Percentiles rank a stretch among this genome's conserved stretches.
These are phyloP conservation scores for Fusarium concolor DNA, from an alignment of 2,329 filamentous ascomycete genomes.

Conservation along the genomic window DNA sequence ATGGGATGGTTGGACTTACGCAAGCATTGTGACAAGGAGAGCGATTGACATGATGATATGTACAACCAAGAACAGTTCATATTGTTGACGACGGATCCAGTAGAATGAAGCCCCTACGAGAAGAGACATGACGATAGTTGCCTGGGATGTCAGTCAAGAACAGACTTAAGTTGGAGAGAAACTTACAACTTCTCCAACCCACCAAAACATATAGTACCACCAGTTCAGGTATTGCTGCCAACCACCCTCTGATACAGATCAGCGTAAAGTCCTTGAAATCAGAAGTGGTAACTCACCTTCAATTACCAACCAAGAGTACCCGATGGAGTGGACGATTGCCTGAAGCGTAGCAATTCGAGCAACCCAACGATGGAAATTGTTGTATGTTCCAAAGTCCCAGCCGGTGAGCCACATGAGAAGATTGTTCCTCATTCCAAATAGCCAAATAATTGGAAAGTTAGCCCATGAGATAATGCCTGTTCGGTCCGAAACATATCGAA, in stretches of 20 bases:
- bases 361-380: slow-evolving; percentile 74
- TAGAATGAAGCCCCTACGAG: slow-evolving; percentile 62
- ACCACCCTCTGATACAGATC: slow-evolving; percentile 50
- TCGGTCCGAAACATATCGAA: slow-evolving; percentile 70
- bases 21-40: slow-evolving; percentile 62
- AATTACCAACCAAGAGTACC: slow-evolving; percentile 61
- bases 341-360: slow-evolving; percentile 71
- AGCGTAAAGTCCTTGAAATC: accelerated
- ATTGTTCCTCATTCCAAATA: slow-evolving; percentile 76
- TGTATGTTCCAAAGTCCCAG: slow-evolving; percentile 75
- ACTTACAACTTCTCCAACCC: slow-evolving; percentile 60
- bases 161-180: accelerated
- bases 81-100: slow-evolving; percentile 63
- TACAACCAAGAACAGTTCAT: slow-evolving; percentile 62
- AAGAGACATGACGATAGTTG: slow-evolving; percentile 59
- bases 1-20: slow-evolving; percentile 51
- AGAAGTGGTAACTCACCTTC: slow-evolving; percentile 40
- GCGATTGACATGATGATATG: slow-evolving; percentile 65
- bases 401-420: slow-evolving; percentile 74
- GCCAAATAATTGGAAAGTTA: slow-evolving; percentile 73
- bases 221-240: slow-evolving; percentile 52
- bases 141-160: slow-evolving; percentile 40
- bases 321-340: slow-evolving; percentile 71
- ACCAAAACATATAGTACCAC: slow-evolving; percentile 61
- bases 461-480: slow-evolving; percentile 73